Base-by-base conservation (phyloP, 768 basidiomycete species). In the Lactifluus subvellereus region DNA sequence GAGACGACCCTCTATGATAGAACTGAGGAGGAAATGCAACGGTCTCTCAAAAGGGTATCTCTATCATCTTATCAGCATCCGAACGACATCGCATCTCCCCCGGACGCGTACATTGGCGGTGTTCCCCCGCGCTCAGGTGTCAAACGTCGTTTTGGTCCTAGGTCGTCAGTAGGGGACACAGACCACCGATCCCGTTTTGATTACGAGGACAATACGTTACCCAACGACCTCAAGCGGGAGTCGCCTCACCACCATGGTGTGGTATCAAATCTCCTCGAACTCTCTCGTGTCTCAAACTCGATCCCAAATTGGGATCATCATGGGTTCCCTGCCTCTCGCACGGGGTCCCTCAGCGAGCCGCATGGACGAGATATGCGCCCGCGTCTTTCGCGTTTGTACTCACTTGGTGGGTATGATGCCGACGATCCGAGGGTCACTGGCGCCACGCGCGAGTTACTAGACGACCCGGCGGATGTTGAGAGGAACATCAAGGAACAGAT, bases 371-470 rank as follows among this genome's bases (percentile, higher is more conserved):
- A 60, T n/a, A 55, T 49, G 47, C 58, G 62, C 38, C 62, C 62
- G 1, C 58, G 22, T 37, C 54, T 64, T 14, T 59, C 62, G 43
- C 54, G 50, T 61, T 64, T 67, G 59, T 68, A 66, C 64, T 66
- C 69, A 60, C 61, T 54, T 37, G 62, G 62, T 11, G 45, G 60
- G 3, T 64, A 51, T 27, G 89, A 91, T 69, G 78, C 82, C 8
- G 87, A 91, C 66, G 88, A 91, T 72, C 87, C 87, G 54, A 77
- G 79, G 42, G 75, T 89, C 27, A 87, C 84, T 54, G 85, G 84
- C 3, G 72, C 81, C 18, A 78, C 74, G 56, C 76, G 77, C 49
- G 75, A 74, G 66, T 76, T 77, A 58, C 72, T 82, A 27, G 81
- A 84, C 58, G 84, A 85, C 67, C 78, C 78, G 10, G 79, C 80